Evolutionary conservation across 163 green algal genomes (phyloP).

Genomic region (Volvox carteri): DNA sequence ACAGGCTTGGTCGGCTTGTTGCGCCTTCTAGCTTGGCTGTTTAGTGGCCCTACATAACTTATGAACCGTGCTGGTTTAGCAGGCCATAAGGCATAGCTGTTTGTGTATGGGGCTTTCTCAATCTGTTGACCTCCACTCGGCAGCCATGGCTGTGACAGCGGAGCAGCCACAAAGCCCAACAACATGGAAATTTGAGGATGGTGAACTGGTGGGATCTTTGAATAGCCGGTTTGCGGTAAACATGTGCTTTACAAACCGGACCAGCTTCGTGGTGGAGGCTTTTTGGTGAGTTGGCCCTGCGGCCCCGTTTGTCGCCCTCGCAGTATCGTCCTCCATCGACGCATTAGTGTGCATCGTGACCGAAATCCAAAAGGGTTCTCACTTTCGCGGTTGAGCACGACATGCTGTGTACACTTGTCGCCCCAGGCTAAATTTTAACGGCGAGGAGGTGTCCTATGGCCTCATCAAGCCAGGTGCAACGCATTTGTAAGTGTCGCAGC

Average conservation of each 20-base stretch:
- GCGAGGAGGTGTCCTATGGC: conserved; percentile 16
- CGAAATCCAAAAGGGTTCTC: not conserved
- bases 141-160: not conserved
- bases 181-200: conserved; percentile 14
- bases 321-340: not conserved
- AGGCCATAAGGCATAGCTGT: too few relatives aligned
- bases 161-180: not conserved
- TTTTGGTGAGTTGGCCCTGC: conserved; percentile 5
- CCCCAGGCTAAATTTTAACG: conserved; percentile 32
- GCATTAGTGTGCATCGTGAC: not conserved
- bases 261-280: not conserved
- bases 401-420: not conserved
- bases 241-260: conserved; percentile 26
- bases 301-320: too few relatives aligned
- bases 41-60: too few relatives aligned
- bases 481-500: conserved; percentile 16
- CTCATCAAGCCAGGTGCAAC: not conserved
- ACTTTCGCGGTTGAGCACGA: not conserved
- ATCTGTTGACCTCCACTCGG: not conserved
- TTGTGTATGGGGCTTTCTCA: not conserved
- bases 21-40: too few relatives aligned
- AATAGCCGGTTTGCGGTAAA: conserved; percentile 41
- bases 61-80: too few relatives aligned
- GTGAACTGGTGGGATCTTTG: not conserved
- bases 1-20: too few relatives aligned